Conservation (phyloP, 192 early-diverging fungal genomes). For the Pecoramyces ruminantium region DNA sequence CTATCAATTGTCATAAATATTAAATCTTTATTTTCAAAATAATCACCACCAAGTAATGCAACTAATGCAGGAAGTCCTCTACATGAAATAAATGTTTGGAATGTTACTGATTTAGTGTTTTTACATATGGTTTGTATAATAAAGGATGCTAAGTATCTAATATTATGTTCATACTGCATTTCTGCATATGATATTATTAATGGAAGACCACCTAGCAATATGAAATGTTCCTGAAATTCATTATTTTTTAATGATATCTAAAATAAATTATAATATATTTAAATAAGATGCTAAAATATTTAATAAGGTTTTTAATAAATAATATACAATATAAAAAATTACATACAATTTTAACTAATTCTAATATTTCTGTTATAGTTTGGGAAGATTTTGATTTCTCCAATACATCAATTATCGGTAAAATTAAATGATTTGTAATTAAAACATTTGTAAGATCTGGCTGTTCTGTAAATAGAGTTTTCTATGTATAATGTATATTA, state of each 20-base stretch:
- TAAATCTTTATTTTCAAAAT: slow-evolving; percentile 20
- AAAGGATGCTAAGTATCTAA: slow-evolving; percentile 22
- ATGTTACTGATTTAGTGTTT: slow-evolving; percentile 16
- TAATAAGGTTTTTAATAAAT: too few relatives aligned
- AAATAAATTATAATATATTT: too few relatives aligned
- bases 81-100: slow-evolving; percentile 43
- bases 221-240: slow-evolving; percentile 24
- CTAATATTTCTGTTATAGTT: not conserved
- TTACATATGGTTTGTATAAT: slow-evolving; percentile 30
- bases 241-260: not conserved
- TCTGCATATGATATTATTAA: slow-evolving; percentile 24
- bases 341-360: not conserved
- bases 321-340: too few relatives aligned
- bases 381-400: not conserved
- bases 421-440: not conserved
- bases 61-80: slow-evolving; percentile 26
- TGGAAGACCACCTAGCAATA: slow-evolving; percentile 32
- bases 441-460: not conserved
- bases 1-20: slow-evolving; percentile 30
- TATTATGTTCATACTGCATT: slow-evolving; percentile 10
- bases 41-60: slow-evolving; percentile 24
- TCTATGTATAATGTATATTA: not conserved
- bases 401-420: not conserved
- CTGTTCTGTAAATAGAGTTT: not conserved
- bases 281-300: too few relatives aligned